Base-by-base conservation (phyloP, 768 basidiomycete species). In the Coprinellus micaceus region DNA sequence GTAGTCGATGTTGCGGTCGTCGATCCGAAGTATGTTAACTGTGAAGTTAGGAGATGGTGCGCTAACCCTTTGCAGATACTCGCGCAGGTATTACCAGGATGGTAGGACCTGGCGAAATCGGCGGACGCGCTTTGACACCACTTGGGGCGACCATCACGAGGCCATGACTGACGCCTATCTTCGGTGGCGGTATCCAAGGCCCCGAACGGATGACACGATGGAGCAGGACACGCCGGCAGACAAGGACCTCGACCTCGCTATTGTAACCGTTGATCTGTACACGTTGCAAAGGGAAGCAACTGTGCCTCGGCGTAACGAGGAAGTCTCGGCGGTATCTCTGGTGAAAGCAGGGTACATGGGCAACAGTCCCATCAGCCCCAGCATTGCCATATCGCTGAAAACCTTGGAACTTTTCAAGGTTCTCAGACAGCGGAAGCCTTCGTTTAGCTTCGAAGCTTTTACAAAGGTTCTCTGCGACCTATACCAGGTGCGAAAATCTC, bases 401-500 rank as follows among this genome's bases (percentile, higher is more conserved):
- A 47, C 46, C 11, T 3, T 47, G 25, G 22, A 47, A 12, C 24
- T 47, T 19, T 28, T n/a, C 25, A 47, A 47, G 46, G 12, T 25
- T 19, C 11, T 47, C 13, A 21, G 22, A 12, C 46, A 47, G 28
- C 46, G 22, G 15, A 47, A 28, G 19, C 22, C 46, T 11, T 47
- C 46, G 19, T 47, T 47, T 7, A 47, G 46, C 25, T 60, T 67
- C 12, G 60, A 73, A 46, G 58, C 66, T 2, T 69, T 71, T 45
- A 50, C 65, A 19, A 70, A 69, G 45, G 54, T 55, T 0, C 56
- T 74, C 0, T 70, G 67, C 33, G 67, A 73, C 50, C 33, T 71
- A 17, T 67, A 74, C 15, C 33, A 59, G 25, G 46, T 47, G 46
- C 15, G 46, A 13, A 48, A 60, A 0, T 61, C 65, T n/a, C 0